phyloP scores from a whole-genome alignment of 345 rosid species.

The Luvunga scandens region DNA sequence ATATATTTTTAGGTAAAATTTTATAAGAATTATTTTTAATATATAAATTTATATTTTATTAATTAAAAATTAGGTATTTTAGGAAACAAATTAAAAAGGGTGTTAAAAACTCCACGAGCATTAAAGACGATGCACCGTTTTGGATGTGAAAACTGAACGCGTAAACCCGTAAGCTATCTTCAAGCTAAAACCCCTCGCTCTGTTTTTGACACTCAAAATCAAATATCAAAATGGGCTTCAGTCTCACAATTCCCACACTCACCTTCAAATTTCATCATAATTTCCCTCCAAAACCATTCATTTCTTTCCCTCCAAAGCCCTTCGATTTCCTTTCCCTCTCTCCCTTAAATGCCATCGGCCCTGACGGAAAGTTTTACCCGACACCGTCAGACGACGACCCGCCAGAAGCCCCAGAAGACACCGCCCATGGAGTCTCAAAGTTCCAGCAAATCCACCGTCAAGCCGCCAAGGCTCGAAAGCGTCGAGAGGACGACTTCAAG shows the following conservation, averaged over 20 bases:
- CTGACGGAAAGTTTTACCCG: slow-evolving; percentile 56
- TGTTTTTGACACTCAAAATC: not conserved
- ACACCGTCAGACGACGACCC: slow-evolving; percentile 77
- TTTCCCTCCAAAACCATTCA: slow-evolving; percentile 29
- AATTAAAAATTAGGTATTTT: no score
- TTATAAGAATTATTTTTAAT: no score
- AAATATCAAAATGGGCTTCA: slow-evolving; percentile 27
- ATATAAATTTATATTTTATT: no score
- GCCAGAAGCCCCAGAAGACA: slow-evolving; percentile 82
- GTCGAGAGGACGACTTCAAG: slow-evolving; percentile 76
- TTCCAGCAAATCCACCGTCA: slow-evolving; percentile 75
- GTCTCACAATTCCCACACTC: slow-evolving; percentile 13
- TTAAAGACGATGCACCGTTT: not conserved
- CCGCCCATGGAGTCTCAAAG: slow-evolving; percentile 74
- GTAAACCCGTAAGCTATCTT: not conserved
- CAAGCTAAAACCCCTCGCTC: not conserved
- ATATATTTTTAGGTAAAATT: no score
- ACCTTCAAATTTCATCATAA: slow-evolving; percentile 31
- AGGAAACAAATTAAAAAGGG: no score
- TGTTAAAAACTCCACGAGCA: no score
- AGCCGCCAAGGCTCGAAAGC: slow-evolving; percentile 61
- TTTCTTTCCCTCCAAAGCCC: slow-evolving; percentile 28
- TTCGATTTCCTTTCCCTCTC: slow-evolving; percentile 18
- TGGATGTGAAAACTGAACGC: not conserved
- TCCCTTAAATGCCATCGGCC: slow-evolving; percentile 32